A percentile compares a stretch with the other conserved stretches of the same genome.
These are phyloP conservation scores for Tylopilus balloui DNA, from an alignment of 768 basidiomycete species.

Conservation along the genomic window DNA sequence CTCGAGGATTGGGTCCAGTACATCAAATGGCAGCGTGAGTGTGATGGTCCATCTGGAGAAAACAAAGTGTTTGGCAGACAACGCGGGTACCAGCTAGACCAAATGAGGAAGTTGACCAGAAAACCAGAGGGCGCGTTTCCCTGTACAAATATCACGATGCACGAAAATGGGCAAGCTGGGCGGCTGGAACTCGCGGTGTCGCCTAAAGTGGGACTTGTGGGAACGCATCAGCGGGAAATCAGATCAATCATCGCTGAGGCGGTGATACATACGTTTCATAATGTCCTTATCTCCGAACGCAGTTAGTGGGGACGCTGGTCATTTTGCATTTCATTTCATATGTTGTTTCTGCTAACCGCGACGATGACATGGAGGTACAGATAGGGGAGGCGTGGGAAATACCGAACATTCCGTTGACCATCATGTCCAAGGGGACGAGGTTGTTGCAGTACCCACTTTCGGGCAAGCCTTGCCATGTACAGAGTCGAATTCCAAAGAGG, in stretches of 20 bases:
- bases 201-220: slow-evolving; percentile 75
- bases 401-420: too few species aligned
- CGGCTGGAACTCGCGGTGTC: slow-evolving; percentile 53
- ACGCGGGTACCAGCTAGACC: slow-evolving; percentile 58
- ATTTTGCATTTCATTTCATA: slow-evolving; percentile 85
- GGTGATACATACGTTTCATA: slow-evolving; percentile 60
- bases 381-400: slow-evolving; percentile 20
- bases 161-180: not conserved
- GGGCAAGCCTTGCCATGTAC: too few species aligned
- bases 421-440: too few species aligned
- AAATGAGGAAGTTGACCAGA: slow-evolving; percentile 62
- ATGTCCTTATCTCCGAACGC: slow-evolving; percentile 76
- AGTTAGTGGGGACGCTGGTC: slow-evolving; percentile 80
- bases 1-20: too few species aligned
- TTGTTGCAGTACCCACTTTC: too few species aligned
- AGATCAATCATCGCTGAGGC: not conserved
- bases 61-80: slow-evolving; percentile 56
- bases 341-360: slow-evolving; percentile 54
- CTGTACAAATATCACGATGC: slow-evolving; percentile 39
- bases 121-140: slow-evolving; percentile 66
- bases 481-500: too few species aligned
- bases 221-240: not conserved
- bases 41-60: too few species aligned
- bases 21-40: too few species aligned
- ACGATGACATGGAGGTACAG: slow-evolving; percentile 33